These are phyloP conservation scores for Neurospora africana DNA, from an alignment of 495 filamentous ascomycete species.

Conservation along the genomic window DNA sequence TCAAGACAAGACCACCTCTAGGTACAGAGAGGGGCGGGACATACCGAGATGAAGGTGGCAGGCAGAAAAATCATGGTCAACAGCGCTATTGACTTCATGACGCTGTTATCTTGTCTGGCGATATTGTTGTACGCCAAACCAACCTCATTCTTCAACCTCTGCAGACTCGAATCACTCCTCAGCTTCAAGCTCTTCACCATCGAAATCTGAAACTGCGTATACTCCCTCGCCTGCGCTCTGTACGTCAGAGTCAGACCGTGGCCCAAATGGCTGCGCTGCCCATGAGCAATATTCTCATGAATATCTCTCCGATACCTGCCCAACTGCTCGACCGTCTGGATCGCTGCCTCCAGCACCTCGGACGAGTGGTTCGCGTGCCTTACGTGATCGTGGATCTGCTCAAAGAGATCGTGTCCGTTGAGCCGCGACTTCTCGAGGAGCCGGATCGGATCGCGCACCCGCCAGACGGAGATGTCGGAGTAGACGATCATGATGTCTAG, in stretches of 20 bases:
- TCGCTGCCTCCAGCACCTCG: conserved; percentile 10
- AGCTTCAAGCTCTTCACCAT: conserved; percentile 11
- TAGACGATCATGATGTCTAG: conserved; percentile 11
- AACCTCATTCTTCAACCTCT: conserved; percentile 13
- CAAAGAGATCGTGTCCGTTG: background rate
- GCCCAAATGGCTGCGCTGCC: background rate
- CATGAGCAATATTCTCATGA: background rate
- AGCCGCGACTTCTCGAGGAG: conserved; percentile 10
- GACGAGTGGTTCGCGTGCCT: conserved; percentile 13
- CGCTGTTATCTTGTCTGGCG: conserved; percentile 24
- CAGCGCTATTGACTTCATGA: conserved; percentile 34
- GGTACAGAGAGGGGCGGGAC: background rate
- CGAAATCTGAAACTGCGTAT: conserved; percentile 13
- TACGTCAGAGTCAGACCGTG: conserved; percentile 6
- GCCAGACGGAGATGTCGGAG: conserved; percentile 14
- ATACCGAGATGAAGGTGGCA: conserved; percentile 26
- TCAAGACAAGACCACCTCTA: too few species aligned
- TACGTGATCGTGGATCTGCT: conserved; percentile 12
- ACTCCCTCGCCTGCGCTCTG: conserved; percentile 9
- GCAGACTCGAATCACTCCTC: conserved; percentile 11
- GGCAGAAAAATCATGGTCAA: conserved; percentile 35
- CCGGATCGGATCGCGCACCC: conserved; percentile 14
- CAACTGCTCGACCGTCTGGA: conserved; percentile 10
- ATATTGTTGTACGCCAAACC: conserved; percentile 16
- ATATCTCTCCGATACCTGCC: conserved; percentile 1